phyloP scores from a whole-genome alignment of 768 basidiomycete species.

The Tephrocybe sp. region DNA sequence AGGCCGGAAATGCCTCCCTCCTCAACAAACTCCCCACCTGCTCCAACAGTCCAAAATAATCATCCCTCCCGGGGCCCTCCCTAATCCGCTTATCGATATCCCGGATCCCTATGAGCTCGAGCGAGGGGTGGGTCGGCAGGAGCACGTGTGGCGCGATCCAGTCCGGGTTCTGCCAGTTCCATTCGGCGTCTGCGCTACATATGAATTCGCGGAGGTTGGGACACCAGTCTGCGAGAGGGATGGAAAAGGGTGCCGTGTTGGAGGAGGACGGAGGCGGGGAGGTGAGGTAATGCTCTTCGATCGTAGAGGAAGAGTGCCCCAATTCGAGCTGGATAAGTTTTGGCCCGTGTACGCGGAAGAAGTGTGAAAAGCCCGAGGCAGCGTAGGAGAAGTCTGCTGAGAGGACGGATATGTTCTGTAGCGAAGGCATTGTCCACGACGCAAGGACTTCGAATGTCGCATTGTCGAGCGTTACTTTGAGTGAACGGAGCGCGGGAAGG shows the following conservation, averaged over 20 bases:
- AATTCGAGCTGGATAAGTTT: conserved; percentile 66
- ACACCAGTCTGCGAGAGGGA: conserved; percentile 65
- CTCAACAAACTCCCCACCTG: conserved; percentile 61
- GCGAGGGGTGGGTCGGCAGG: conserved; percentile 56
- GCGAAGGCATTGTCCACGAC: conserved; percentile 61
- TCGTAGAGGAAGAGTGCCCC: conserved; percentile 64
- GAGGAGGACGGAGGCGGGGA: conserved; percentile 34
- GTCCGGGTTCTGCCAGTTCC: conserved; percentile 78
- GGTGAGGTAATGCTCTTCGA: conserved; percentile 67
- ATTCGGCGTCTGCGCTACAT: conserved; percentile 74
- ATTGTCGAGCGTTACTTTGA: conserved; percentile 71
- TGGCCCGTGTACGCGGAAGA: conserved; percentile 64
- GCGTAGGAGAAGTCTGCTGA: conserved; percentile 71
- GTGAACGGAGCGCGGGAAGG: conserved; percentile 63
- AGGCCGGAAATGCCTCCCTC: conserved; percentile 56
- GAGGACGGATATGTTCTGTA: conserved; percentile 64
- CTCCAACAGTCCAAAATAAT: conserved; percentile 62
- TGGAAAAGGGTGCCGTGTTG: conserved; percentile 29
- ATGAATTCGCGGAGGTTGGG: conserved; percentile 70
- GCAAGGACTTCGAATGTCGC: conserved; percentile 67
- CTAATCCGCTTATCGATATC: conserved; percentile 64
- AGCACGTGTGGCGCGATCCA: conserved; percentile 80
- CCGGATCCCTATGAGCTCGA: conserved; percentile 69
- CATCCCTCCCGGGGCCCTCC: conserved; percentile 34
- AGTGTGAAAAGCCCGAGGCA: conserved; percentile 58